Evolutionary conservation across 495 filamentous ascomycete genomes (phyloP).

Genomic region (Clavariopsis aquatica): DNA sequence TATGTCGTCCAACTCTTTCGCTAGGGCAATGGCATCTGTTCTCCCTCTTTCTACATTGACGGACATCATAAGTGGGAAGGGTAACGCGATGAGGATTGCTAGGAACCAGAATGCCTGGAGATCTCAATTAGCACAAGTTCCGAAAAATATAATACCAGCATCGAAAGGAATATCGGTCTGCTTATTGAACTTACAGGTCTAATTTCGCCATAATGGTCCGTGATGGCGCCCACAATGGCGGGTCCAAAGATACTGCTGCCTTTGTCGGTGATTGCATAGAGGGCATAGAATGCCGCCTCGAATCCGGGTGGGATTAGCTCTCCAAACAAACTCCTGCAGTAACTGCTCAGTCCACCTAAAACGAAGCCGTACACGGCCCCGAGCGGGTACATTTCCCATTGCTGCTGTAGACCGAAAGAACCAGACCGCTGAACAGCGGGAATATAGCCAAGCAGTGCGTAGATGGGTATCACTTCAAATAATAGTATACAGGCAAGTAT

Average conservation of each 20-base stretch:
- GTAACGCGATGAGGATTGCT: conserved; percentile 76
- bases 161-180: not conserved
- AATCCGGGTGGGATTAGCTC: conserved; percentile 91
- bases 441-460: conserved; percentile 86
- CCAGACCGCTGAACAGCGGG: conserved; percentile 75
- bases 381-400: conserved; percentile 96
- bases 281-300: conserved; percentile 92
- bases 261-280: conserved; percentile 98
- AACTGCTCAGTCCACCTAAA: conserved; percentile 86
- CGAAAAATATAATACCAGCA: conserved; percentile 7
- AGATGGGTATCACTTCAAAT: conserved; percentile 90
- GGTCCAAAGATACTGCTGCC: conserved; percentile 93
- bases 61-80: conserved; percentile 78
- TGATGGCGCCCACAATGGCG: conserved; percentile 88
- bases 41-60: conserved; percentile 90
- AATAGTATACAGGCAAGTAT: conserved; percentile 86
- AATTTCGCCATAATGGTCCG: conserved; percentile 86
- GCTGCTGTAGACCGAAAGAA: conserved; percentile 80
- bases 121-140: not conserved
- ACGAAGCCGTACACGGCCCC: conserved; percentile 91
- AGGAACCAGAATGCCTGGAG: conserved; percentile 81
- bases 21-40: conserved; percentile 70
- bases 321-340: conserved; percentile 89
- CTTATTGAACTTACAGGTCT: conserved; percentile 60
- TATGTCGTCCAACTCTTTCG: conserved; percentile 54